Evolutionary conservation across 495 filamentous ascomycete genomes (phyloP).

Genomic region (Glutinoglossum americanum): DNA sequence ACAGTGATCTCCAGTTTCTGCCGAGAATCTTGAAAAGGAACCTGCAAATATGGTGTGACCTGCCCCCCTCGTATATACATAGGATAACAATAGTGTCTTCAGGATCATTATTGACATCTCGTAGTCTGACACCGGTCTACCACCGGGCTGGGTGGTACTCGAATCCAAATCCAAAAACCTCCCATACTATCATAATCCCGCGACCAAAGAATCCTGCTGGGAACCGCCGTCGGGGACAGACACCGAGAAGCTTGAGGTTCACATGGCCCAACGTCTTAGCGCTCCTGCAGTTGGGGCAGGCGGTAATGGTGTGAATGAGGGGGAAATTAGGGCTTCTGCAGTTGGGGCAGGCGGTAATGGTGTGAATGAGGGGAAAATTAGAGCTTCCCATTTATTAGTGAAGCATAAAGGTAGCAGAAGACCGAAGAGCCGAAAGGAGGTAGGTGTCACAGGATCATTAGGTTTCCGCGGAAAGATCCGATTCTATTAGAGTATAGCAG

Average conservation of each 20-base stretch:
- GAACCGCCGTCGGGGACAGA: slow-evolving; percentile 76
- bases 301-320: slow-evolving; percentile 29
- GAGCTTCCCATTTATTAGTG: slow-evolving; percentile 72
- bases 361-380: slow-evolving; percentile 61
- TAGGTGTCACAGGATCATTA: slow-evolving; percentile 9
- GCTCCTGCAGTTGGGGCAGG: slow-evolving; percentile 29
- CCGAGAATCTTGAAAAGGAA: background rate
- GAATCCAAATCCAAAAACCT: slow-evolving; percentile 94
- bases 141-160: slow-evolving; percentile 76
- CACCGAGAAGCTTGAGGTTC: slow-evolving; percentile 70
- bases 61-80: background rate
- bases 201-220: slow-evolving; percentile 72
- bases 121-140: slow-evolving; percentile 52
- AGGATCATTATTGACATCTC: background rate
- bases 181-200: slow-evolving; percentile 88
- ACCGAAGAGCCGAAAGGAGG: slow-evolving; percentile 78
- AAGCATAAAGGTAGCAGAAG: slow-evolving; percentile 78
- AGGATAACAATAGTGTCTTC: background rate
- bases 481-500: background rate
- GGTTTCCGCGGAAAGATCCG: background rate
- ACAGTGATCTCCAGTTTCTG: background rate
- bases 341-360: slow-evolving; percentile 23
- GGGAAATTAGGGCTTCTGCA: slow-evolving; percentile 84
- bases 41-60: background rate
- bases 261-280: slow-evolving; percentile 71